Percentiles rank a stretch among this genome's conserved stretches.
Evolutionary conservation across 2,329 filamentous ascomycete genomes (phyloP).

Genomic region (Cladosporium colombiae): DNA sequence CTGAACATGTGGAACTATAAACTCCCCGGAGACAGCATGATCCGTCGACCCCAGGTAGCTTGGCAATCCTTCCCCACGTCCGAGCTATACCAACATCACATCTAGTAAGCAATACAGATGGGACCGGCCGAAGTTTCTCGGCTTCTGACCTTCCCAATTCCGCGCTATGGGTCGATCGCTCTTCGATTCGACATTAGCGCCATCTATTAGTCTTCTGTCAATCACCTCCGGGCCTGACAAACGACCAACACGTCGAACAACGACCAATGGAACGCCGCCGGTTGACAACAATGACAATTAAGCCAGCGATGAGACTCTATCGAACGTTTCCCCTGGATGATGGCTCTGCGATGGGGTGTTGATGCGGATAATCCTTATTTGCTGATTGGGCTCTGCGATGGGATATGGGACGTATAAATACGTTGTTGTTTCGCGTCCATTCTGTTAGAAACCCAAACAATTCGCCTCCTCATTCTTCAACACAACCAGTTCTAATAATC

Average conservation of each 20-base stretch:
- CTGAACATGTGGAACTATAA: not conserved
- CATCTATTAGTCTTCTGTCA: slow-evolving; percentile 6
- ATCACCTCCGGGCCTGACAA: not conserved
- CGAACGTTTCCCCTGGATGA: not conserved
- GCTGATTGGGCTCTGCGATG: not conserved
- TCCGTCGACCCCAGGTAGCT: not conserved
- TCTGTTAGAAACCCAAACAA: not conserved
- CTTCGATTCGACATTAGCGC: not conserved
- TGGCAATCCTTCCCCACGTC: not conserved
- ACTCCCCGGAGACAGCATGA: not conserved
- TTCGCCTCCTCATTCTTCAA: not conserved
- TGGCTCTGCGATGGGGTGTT: not conserved
- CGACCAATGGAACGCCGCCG: not conserved
- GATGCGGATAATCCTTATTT: not conserved
- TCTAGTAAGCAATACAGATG: not conserved
- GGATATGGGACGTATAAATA: not conserved
- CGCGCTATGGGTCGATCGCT: not conserved
- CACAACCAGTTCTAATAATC: not conserved
- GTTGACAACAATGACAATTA: slow-evolving; percentile 5
- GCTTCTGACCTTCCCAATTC: not conserved
- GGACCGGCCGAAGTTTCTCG: not conserved
- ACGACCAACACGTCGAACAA: not conserved
- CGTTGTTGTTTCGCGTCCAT: not conserved
- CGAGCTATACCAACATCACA: not conserved
- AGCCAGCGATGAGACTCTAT: not conserved